Evolutionary conservation across 306 rosid species (phyloP).

Genomic region (Pueraria montana): DNA sequence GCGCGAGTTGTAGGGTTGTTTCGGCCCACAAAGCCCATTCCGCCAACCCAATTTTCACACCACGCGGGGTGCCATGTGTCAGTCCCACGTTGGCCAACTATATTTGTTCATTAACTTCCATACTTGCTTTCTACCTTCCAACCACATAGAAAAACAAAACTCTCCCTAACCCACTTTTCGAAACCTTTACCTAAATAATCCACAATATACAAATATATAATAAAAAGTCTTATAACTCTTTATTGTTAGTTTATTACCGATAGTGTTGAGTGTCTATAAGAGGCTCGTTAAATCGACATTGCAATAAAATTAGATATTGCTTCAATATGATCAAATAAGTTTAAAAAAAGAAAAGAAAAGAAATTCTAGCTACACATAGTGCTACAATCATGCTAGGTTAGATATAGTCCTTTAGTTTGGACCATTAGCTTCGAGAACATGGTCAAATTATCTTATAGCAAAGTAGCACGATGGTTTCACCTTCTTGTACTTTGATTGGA

Average conservation of each 20-base stretch:
- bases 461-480: constrained; percentile 33
- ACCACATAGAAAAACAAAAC: constrained; percentile 47
- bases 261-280: not conserved
- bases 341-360: too few species aligned
- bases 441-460: not conserved
- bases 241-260: not conserved
- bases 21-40: constrained; percentile 73
- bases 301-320: not conserved
- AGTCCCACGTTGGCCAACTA: constrained; percentile 55
- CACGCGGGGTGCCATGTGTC: constrained; percentile 45
- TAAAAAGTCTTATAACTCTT: not conserved
- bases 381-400: not conserved
- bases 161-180: constrained; percentile 8
- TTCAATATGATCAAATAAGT: not conserved
- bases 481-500: constrained; percentile 29
- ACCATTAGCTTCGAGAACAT: constrained; percentile 25
- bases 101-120: constrained; percentile 38
- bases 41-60: constrained; percentile 56
- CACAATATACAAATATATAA: constrained; percentile 6
- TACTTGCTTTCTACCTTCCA: constrained; percentile 53
- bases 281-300: not conserved
- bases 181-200: not conserved
- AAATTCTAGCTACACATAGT: too few species aligned
- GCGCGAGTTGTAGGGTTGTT: constrained; percentile 52
- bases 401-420: constrained; percentile 5